A percentile compares a stretch with the other conserved stretches of the same genome.
Evolutionary conservation across 805 yeast genomes (phyloP).

Genomic region (Starmera quercuum): DNA sequence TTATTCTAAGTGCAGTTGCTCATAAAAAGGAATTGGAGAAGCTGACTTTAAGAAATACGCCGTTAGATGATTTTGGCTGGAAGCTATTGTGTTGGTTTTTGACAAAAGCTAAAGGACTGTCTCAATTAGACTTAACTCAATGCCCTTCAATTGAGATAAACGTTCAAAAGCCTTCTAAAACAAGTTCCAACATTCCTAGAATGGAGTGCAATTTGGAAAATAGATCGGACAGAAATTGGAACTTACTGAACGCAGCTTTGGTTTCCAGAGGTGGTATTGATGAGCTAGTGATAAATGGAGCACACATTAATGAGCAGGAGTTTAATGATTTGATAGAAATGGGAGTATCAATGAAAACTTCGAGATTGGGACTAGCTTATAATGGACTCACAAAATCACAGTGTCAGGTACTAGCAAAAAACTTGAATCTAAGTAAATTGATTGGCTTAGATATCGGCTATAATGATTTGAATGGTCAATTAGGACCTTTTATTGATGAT

Average conservation of each 20-base stretch:
- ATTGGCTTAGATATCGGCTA: slow-evolving; percentile 80
- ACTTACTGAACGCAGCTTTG: slow-evolving; percentile 65
- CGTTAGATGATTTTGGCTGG: slow-evolving; percentile 76
- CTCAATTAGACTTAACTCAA: slow-evolving; percentile 62
- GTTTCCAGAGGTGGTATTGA: slow-evolving; percentile 72
- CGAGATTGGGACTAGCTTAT: slow-evolving; percentile 72
- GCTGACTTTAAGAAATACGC: slow-evolving; percentile 72
- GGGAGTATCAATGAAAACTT: slow-evolving; percentile 52
- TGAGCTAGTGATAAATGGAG: slow-evolving; percentile 76
- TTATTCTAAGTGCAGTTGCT: slow-evolving; percentile 57
- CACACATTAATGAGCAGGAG: slow-evolving; percentile 52
- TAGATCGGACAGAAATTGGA: slow-evolving; percentile 80
- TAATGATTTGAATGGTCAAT: slow-evolving; percentile 48
- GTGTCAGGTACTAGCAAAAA: slow-evolving; percentile 45
- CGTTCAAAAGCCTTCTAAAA: slow-evolving; percentile 30
- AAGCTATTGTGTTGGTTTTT: slow-evolving; percentile 69
- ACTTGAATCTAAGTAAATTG: slow-evolving; percentile 41
- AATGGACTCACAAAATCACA: slow-evolving; percentile 58
- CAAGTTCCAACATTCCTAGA: slow-evolving; percentile 21
- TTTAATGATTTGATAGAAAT: slow-evolving; percentile 51
- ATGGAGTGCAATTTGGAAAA: slow-evolving; percentile 29
- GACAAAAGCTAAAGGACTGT: slow-evolving; percentile 50
- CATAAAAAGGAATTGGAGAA: slow-evolving; percentile 60
- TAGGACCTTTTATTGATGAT: slow-evolving; percentile 20
- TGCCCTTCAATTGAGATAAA: slow-evolving; percentile 27